Conservation (phyloP, 192 early-diverging fungal genomes). For the Gigaspora rosea region DNA sequence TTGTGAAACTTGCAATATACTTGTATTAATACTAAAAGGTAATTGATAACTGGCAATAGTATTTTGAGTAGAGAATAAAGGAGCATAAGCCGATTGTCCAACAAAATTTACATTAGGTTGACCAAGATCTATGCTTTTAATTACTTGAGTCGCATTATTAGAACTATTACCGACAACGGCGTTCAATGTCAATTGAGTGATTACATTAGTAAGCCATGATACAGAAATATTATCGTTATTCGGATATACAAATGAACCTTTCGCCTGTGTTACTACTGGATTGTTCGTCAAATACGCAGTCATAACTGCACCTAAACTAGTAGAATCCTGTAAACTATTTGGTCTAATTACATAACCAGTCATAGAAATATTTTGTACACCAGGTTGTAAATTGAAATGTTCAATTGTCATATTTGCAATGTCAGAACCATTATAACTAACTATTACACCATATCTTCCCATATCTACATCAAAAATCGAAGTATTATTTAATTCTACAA, state of each 20-base stretch:
- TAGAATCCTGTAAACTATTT: slow-evolving; percentile 13
- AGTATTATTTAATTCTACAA: slow-evolving; percentile 37
- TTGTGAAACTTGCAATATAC: slow-evolving; percentile 37
- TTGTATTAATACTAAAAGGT: slow-evolving; percentile 52
- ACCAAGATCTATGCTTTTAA: slow-evolving; percentile 50
- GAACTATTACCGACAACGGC: not conserved
- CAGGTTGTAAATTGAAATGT: slow-evolving; percentile 33
- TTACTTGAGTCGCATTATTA: slow-evolving; percentile 41
- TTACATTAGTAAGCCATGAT: slow-evolving; percentile 40
- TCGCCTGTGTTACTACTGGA: slow-evolving; percentile 45
- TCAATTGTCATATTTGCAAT: slow-evolving; percentile 35
- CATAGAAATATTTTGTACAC: slow-evolving; percentile 38
- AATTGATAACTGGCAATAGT: slow-evolving; percentile 45
- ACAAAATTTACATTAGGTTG: slow-evolving; percentile 47
- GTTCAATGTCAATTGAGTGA: not conserved
- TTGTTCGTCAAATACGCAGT: slow-evolving; percentile 46
- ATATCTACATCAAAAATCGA: slow-evolving; percentile 57
- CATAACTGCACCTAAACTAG: slow-evolving; percentile 30
- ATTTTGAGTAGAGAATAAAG: slow-evolving; percentile 39
- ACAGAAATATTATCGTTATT: slow-evolving; percentile 35
- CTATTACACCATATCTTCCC: slow-evolving; percentile 39
- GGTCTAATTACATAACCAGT: slow-evolving; percentile 36
- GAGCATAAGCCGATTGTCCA: slow-evolving; percentile 41
- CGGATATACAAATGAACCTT: slow-evolving; percentile 46
- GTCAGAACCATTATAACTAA: slow-evolving; percentile 34